phyloP scores from a whole-genome alignment of 1,284 basidiomycete species.

The Pseudozyma sp. region DNA sequence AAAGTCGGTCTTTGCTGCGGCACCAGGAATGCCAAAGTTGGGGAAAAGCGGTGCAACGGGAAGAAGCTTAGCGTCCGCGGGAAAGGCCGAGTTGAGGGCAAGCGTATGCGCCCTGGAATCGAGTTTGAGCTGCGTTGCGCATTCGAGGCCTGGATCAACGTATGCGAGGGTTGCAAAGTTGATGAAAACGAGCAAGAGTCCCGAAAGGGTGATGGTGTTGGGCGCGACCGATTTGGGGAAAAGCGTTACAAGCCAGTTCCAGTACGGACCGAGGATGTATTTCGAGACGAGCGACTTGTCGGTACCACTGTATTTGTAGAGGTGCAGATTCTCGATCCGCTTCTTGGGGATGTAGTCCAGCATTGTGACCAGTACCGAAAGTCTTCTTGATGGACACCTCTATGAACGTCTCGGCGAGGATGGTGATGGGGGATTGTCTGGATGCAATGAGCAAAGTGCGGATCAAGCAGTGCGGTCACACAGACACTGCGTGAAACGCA shows the following conservation, averaged over 20 bases:
- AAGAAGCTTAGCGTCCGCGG: constrained; percentile 37
- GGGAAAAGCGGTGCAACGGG: constrained; percentile 49
- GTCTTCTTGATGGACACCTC: constrained; percentile 1
- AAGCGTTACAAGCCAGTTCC: constrained; percentile 91
- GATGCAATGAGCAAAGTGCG: neutral
- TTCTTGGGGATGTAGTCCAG: constrained; percentile 69
- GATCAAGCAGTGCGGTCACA: neutral
- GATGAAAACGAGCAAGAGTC: constrained; percentile 82
- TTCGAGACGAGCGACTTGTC: constrained; percentile 75
- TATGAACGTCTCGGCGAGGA: constrained; percentile 1
- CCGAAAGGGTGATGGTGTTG: constrained; percentile 76
- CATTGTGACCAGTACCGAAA: constrained; percentile 19
- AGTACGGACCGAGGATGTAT: constrained; percentile 88
- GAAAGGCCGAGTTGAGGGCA: constrained; percentile 38
- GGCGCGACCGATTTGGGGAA: constrained; percentile 91
- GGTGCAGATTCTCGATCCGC: constrained; percentile 71
- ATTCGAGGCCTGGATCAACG: constrained; percentile 53
- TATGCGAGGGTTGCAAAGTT: constrained; percentile 84
- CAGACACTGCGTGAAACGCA: constrained; percentile 7
- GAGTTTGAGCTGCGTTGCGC: constrained; percentile 61
- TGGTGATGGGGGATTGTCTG: neutral
- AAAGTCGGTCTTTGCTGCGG: constrained; percentile 36
- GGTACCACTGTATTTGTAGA: constrained; percentile 74
- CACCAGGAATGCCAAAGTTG: constrained; percentile 49
- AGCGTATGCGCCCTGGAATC: constrained; percentile 38